These are phyloP conservation scores for Penicillium herquei DNA, from an alignment of 495 filamentous ascomycete species.

Conservation along the genomic window DNA sequence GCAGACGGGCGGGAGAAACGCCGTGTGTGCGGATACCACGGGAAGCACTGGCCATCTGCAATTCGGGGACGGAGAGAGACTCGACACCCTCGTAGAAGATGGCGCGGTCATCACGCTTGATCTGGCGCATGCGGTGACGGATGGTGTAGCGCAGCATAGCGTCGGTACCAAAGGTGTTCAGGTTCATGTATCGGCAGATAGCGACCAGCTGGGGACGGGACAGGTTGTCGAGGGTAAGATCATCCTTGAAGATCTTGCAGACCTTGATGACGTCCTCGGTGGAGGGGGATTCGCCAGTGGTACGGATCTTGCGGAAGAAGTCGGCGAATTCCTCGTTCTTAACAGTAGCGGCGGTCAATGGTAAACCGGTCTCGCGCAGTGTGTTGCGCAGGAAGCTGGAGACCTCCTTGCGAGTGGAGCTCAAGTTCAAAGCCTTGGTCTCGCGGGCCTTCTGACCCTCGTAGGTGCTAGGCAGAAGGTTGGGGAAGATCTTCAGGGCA, in stretches of 20 bases:
- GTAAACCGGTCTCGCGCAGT: constrained; percentile 87
- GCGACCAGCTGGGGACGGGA: constrained; percentile 93
- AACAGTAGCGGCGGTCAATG: constrained; percentile 78
- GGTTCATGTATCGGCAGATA: constrained; percentile 98
- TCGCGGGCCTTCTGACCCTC: constrained; percentile 89
- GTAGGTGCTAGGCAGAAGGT: constrained; percentile 94
- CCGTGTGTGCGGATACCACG: constrained; percentile 92
- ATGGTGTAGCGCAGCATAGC: constrained; percentile 97
- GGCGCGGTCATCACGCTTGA: constrained; percentile 94
- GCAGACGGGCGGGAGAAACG: constrained; percentile 78
- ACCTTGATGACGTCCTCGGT: constrained; percentile 94
- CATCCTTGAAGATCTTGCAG: constrained; percentile 99
- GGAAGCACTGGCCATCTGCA: constrained; percentile 86
- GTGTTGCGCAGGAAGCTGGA: constrained; percentile 88
- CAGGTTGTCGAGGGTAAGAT: constrained; percentile 94
- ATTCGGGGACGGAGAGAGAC: constrained; percentile 85
- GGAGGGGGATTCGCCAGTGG: constrained; percentile 85
- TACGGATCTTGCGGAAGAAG: constrained; percentile 95
- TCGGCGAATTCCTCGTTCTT: constrained; percentile 94
- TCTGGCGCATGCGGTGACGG: constrained; percentile 96
- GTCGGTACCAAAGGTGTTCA: constrained; percentile 95
- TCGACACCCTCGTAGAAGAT: constrained; percentile 95
- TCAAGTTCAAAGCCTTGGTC: constrained; percentile 75
- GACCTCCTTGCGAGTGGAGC: constrained; percentile 89
- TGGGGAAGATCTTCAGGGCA: constrained; percentile 92